Conservation (phyloP, 176 grass and related monocot species). For the Rhipidocladum racemiflorum region DNA sequence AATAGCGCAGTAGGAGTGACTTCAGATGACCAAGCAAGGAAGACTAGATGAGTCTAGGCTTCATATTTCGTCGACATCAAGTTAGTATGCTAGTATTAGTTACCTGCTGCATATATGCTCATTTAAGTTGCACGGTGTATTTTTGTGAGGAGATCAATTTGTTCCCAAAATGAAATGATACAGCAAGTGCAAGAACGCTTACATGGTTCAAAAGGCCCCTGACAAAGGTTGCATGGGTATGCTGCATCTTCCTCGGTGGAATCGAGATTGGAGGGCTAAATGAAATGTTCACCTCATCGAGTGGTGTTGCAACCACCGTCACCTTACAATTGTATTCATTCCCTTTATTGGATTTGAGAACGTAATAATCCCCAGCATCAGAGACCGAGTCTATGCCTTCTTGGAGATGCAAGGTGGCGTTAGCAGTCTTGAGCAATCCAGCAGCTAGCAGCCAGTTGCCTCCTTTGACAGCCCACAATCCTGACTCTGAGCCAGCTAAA, state of each 20-base stretch:
- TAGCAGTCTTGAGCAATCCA: slow-evolving; percentile 64
- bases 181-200: slow-evolving; percentile 36
- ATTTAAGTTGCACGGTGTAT: background rate
- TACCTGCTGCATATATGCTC: background rate
- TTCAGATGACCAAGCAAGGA: background rate
- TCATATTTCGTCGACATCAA: background rate
- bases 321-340: too few relatives aligned
- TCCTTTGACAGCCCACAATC: slow-evolving; percentile 76
- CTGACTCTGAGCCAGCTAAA: slow-evolving; percentile 76
- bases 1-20: background rate
- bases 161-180: background rate
- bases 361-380: slow-evolving; percentile 61
- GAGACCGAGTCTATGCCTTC: slow-evolving; percentile 74
- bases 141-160: background rate
- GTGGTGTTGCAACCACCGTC: too few relatives aligned
- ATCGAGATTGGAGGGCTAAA: too few relatives aligned
- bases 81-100: background rate
- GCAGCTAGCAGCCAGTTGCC: slow-evolving; percentile 74
- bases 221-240: too few relatives aligned
- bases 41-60: background rate
- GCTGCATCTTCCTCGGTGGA: too few relatives aligned
- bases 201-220: too few relatives aligned
- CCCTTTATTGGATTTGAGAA: slow-evolving; percentile 64
- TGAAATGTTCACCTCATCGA: too few relatives aligned
- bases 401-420: slow-evolving; percentile 68